These are phyloP conservation scores for Chalciporus chontae DNA, from an alignment of 768 basidiomycete species.

Conservation along the genomic window DNA sequence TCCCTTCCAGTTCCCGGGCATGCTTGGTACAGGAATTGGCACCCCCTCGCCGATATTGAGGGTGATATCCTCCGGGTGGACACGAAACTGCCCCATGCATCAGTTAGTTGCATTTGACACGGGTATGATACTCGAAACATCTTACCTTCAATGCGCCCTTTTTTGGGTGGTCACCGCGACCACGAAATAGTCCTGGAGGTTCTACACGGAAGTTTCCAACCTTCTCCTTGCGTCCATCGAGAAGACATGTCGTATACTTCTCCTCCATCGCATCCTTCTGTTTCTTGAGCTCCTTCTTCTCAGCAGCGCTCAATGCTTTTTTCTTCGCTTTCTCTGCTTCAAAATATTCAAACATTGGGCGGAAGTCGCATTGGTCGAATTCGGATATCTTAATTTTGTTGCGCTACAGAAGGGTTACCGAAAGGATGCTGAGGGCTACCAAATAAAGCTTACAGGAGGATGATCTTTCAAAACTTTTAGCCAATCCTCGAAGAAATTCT, in stretches of 20 bases:
- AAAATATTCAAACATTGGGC: conserved; percentile 90
- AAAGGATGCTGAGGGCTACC: conserved; percentile 1
- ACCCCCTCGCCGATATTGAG: conserved; percentile 84
- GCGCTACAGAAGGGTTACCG: conserved; percentile 38
- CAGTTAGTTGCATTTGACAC: conserved; percentile 2
- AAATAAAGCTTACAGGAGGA: conserved; percentile 65
- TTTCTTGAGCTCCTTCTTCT: conserved; percentile 91
- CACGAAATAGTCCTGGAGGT: conserved; percentile 97
- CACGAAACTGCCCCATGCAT: conserved; percentile 57
- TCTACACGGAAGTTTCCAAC: conserved; percentile 98
- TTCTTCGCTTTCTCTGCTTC: conserved; percentile 92
- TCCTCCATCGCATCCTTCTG: conserved; percentile 80
- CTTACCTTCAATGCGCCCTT: conserved; percentile 91
- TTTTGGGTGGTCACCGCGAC: conserved; percentile 97
- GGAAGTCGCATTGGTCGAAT: conserved; percentile 87
- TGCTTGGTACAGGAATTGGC: conserved; percentile 81
- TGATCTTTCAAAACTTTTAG: conserved; percentile 67
- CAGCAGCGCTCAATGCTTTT: conserved; percentile 77
- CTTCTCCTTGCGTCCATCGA: conserved; percentile 97
- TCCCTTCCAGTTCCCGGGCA: conserved; percentile 88
- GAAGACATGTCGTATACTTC: conserved; percentile 79
- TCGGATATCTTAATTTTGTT: conserved; percentile 71
- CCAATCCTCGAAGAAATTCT: conserved; percentile 96
- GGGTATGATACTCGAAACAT: background rate
- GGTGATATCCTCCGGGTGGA: conserved; percentile 92